Base-by-base conservation (phyloP, 2,329 filamentous ascomycete species). In the Calonectria pteridis region DNA sequence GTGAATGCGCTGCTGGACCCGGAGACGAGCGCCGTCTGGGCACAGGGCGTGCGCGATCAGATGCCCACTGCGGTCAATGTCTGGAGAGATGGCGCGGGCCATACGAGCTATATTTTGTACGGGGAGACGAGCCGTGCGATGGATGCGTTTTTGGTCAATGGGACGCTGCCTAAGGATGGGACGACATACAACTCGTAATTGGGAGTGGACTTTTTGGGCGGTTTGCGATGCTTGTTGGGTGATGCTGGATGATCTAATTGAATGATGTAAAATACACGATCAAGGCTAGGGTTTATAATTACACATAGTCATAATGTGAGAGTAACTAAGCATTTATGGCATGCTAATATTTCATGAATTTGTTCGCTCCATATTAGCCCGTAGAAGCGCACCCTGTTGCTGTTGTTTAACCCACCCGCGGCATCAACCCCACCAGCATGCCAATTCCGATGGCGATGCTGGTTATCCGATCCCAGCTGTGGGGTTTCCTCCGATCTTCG, bases 121-220 rank as follows among this genome's bases (percentile, higher is more conserved):
- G 79, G 78, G 0, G 75, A 80, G 9, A 80, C 79, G 2, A 77
- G 76, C 5, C 71, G 75, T 37, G 77, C 67, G 9, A 76, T 81
- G n/a, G 73, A 80, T 23, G 18, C 9, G 3, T 81, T 73, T 37
- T 40, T 81, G 23, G 66, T 73, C 16, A 79, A 58, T 7, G 79
- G 79, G 1, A 72, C 69, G n/a, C 14, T 81, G 16, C 79, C 79
- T 0, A 68, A 37, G 14, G 78, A 81, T 46, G 79, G 79, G 0
- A 75, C 76, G 20, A 64, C 77, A 7, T 81, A 77, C 31, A 68
- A 67, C 43, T 74, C 69, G 4, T 81, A 63, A 26, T 26, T 4
- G 18, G 18, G 28, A 16, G 28, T 10, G 16, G 14, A 7, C 11
- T 53, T 29, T 16, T 14, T 18, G 14, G 4, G 28, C 11, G 13